A percentile compares a stretch with the other conserved stretches of the same genome.
Conservation (phyloP, 352 stramenopile genomes). For the Phytophthora pisi region DNA sequence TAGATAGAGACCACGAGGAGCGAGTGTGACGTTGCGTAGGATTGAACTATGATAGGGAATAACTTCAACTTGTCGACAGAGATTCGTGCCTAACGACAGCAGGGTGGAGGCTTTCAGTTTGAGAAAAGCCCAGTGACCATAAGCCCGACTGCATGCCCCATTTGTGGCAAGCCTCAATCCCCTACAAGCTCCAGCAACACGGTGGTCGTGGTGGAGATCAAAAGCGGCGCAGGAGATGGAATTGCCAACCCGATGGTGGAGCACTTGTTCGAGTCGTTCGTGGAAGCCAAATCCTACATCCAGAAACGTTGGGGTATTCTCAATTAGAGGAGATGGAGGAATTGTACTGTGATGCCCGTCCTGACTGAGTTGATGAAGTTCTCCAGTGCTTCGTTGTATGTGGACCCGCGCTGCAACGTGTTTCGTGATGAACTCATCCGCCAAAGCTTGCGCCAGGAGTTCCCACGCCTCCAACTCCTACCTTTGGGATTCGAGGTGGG, state of each 20-base stretch:
- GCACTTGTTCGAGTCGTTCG: not conserved
- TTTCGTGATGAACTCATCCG: not conserved
- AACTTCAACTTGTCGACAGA: constrained; percentile 6
- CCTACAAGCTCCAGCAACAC: not conserved
- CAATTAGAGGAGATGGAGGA: not conserved
- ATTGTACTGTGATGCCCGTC: not conserved
- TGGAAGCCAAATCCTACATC: constrained; percentile 1
- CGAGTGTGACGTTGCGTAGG: constrained; percentile 1
- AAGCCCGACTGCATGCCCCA: not conserved
- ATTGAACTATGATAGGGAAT: constrained; percentile 12
- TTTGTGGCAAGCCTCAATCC: not conserved
- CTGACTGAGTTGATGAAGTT: not conserved
- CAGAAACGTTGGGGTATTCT: not conserved
- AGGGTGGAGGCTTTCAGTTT: not conserved
- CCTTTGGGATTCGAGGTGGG: not conserved
- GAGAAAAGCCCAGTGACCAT: not conserved
- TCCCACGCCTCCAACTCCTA: not conserved
- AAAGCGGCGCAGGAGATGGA: not conserved
- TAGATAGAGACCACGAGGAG: constrained; percentile 24
- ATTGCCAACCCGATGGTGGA: not conserved
- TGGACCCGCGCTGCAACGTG: not conserved
- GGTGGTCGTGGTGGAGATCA: not conserved
- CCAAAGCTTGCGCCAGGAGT: not conserved
- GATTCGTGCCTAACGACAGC: too few relatives aligned
- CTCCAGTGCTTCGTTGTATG: not conserved